Percentiles rank a stretch among this genome's conserved stretches.
Conservation (phyloP, 768 basidiomycete genomes). For the Russula lepida region DNA sequence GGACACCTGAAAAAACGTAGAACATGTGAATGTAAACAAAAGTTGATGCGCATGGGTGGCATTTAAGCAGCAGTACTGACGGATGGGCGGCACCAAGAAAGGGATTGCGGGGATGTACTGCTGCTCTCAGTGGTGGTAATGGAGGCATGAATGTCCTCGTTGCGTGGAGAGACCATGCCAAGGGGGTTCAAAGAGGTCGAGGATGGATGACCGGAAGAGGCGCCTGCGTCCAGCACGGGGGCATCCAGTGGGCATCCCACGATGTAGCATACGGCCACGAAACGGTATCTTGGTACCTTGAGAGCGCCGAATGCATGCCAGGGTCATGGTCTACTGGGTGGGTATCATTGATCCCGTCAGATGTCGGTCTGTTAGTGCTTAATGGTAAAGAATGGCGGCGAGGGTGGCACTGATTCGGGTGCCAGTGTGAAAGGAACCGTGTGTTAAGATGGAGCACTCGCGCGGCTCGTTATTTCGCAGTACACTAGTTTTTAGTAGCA, state of each 20-base stretch:
- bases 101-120: neutral
- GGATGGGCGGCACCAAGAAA: no score
- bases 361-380: slow-evolving; percentile 5
- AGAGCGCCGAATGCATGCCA: slow-evolving; percentile 2
- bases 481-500: no score
- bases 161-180: no score
- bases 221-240: neutral
- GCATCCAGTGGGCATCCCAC: no score
- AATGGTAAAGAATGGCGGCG: neutral
- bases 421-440: slow-evolving; percentile 1
- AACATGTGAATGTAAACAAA: no score
- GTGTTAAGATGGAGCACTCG: no score
- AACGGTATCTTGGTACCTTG: slow-evolving; percentile 8
- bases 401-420: neutral
- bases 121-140: no score
- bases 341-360: slow-evolving; percentile 8
- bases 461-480: no score
- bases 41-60: no score
- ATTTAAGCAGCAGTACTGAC: no score
- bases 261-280: neutral
- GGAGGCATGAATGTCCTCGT: slow-evolving; percentile 6
- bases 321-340: slow-evolving; percentile 5
- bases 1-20: neutral
- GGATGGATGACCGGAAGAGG: neutral
- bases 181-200: slow-evolving; percentile 2